Conservation (phyloP, 768 basidiomycete species). For the Porpolomopsis calyptriformis region DNA sequence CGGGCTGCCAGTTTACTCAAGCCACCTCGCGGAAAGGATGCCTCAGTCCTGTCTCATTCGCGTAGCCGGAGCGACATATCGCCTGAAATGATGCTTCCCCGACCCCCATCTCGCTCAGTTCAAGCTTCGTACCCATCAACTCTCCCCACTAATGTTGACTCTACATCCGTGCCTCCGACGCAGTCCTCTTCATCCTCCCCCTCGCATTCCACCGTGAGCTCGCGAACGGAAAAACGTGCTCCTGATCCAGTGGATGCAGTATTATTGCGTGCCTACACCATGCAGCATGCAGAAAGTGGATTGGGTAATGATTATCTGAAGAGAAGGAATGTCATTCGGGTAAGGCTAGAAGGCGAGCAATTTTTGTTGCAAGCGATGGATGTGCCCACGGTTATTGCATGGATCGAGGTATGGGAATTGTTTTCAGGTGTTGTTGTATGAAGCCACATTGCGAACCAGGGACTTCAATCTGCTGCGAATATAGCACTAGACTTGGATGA, state of each 20-base stretch:
- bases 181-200: background rate
- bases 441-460: conserved; percentile 29
- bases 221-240: background rate
- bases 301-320: conserved; percentile 92
- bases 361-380: conserved; percentile 86
- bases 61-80: conserved; percentile 3
- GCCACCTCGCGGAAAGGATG: background rate
- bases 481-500: conserved; percentile 88
- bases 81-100: background rate
- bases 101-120: background rate
- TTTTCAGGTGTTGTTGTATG: conserved; percentile 3
- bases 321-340: conserved; percentile 85
- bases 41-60: background rate
- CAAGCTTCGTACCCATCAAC: no score
- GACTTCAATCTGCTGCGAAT: conserved; percentile 85
- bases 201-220: background rate
- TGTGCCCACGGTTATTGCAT: conserved; percentile 77
- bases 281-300: conserved; percentile 89
- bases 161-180: background rate
- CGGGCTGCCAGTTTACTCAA: background rate
- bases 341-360: conserved; percentile 91
- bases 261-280: conserved; percentile 61
- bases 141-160: no score
- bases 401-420: conserved; percentile 73
- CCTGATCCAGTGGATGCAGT: conserved; percentile 20